phyloP scores from a whole-genome alignment of 2,329 filamentous ascomycete species.

The Xylaria sp. region DNA sequence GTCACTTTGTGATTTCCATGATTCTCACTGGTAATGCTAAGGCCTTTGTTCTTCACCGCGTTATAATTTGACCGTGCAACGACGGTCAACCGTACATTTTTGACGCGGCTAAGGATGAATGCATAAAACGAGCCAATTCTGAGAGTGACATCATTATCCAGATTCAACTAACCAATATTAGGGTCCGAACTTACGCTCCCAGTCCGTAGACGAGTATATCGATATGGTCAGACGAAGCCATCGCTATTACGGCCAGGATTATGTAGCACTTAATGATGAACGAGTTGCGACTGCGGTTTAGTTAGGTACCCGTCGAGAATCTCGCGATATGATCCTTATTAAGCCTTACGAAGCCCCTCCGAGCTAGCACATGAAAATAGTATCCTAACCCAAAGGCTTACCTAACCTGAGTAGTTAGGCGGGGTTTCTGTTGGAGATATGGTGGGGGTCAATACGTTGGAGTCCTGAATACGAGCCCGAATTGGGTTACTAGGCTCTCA shows the following conservation, averaged over 20 bases:
- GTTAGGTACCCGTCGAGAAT: neutral
- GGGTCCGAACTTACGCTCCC: conserved; percentile 60
- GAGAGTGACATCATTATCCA: neutral
- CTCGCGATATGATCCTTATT: neutral
- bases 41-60: conserved; percentile 63
- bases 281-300: neutral
- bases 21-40: conserved; percentile 64
- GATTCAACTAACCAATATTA: neutral
- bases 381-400: neutral
- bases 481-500: no score
- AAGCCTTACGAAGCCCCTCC: no score
- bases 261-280: neutral
- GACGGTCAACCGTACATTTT: conserved; percentile 64
- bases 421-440: conserved; percentile 22
- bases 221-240: conserved; percentile 34
- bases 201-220: conserved; percentile 64
- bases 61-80: conserved; percentile 71
- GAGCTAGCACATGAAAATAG: no score
- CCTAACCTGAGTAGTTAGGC: neutral
- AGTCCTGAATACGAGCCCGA: no score
- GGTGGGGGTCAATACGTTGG: conserved; percentile 9
- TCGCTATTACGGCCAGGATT: neutral
- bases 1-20: conserved; percentile 65
- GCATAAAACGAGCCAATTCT: conserved; percentile 70
- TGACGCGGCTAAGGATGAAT: conserved; percentile 60